Evolutionary conservation across 371 early-diverging fungal species (phyloP).

Genomic region (Mucor plumbeus): DNA sequence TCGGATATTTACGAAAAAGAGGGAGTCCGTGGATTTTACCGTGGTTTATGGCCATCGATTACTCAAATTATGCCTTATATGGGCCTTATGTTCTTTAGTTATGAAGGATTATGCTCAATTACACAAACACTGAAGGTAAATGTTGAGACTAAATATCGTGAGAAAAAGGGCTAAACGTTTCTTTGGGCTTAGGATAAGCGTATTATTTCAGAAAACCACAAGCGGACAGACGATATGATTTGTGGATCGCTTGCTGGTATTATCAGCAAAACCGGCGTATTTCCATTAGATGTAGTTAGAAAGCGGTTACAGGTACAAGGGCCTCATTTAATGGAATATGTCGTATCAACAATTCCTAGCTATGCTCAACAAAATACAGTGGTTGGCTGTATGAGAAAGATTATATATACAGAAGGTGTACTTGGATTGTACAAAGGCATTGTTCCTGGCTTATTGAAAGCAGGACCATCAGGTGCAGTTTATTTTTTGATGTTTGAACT

Average conservation of each 20-base stretch:
- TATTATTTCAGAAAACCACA: constrained; percentile 28
- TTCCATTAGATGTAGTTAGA: constrained; percentile 87
- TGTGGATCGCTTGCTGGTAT: constrained; percentile 84
- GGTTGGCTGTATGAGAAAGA: constrained; percentile 58
- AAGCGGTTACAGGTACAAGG: constrained; percentile 80
- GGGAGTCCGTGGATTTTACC: constrained; percentile 83
- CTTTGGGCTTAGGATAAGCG: constrained; percentile 17
- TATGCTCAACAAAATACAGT: constrained; percentile 55
- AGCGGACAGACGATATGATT: constrained; percentile 58
- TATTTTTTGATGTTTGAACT: constrained; percentile 79
- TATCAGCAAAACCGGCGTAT: constrained; percentile 79
- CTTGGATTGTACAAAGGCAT: constrained; percentile 84
- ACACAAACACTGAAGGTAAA: constrained; percentile 37
- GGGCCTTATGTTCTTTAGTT: constrained; percentile 81
- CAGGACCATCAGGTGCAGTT: constrained; percentile 80
- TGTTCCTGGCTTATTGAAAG: constrained; percentile 81
- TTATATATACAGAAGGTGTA: constrained; percentile 75
- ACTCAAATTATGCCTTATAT: constrained; percentile 91
- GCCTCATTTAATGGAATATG: constrained; percentile 58
- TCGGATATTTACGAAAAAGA: constrained; percentile 67
- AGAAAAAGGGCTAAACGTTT: neutral
- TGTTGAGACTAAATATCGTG: neutral
- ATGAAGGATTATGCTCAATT: constrained; percentile 59
- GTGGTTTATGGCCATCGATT: constrained; percentile 80
- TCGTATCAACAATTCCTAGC: constrained; percentile 53